Conservation (phyloP, 2,329 filamentous ascomycete species). For the Pleomassaria siparia region DNA sequence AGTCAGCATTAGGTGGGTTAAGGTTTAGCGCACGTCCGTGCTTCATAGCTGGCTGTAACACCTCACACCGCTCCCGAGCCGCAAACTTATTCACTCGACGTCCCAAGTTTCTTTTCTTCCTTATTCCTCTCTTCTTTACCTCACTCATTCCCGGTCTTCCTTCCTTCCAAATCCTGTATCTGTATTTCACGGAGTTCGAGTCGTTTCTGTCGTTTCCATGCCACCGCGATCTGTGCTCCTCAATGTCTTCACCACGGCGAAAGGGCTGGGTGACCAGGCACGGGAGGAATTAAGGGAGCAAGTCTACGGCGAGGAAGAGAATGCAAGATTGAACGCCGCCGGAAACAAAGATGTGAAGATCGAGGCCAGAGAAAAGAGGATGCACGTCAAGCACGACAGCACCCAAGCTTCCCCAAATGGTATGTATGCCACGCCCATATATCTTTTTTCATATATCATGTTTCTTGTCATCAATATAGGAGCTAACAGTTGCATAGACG, state of each 20-base stretch:
- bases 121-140: slow-evolving; percentile 12
- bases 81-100: slow-evolving; percentile 14
- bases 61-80: slow-evolving; percentile 37
- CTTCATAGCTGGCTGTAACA: slow-evolving; percentile 29
- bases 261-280: slow-evolving; percentile 28
- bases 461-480: neutral
- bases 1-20: slow-evolving; percentile 36
- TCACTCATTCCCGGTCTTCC: slow-evolving; percentile 2
- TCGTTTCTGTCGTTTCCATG: slow-evolving; percentile 21
- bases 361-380: neutral
- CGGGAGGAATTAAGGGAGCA: slow-evolving; percentile 23
- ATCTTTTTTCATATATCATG: neutral
- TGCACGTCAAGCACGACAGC: slow-evolving; percentile 20
- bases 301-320: slow-evolving; percentile 4
- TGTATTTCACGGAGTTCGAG: neutral
- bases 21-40: slow-evolving; percentile 34
- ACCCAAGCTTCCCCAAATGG: slow-evolving; percentile 24
- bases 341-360: neutral
- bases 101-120: slow-evolving; percentile 2
- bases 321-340: slow-evolving; percentile 11
- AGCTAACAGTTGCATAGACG: neutral
- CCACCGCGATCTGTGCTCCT: slow-evolving; percentile 39
- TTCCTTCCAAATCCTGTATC: no score
- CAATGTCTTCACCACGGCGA: slow-evolving; percentile 40
- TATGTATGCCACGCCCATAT: slow-evolving; percentile 9